Conservation (phyloP, 371 early-diverging fungal genomes). For the Sporodiniella umbellata region DNA sequence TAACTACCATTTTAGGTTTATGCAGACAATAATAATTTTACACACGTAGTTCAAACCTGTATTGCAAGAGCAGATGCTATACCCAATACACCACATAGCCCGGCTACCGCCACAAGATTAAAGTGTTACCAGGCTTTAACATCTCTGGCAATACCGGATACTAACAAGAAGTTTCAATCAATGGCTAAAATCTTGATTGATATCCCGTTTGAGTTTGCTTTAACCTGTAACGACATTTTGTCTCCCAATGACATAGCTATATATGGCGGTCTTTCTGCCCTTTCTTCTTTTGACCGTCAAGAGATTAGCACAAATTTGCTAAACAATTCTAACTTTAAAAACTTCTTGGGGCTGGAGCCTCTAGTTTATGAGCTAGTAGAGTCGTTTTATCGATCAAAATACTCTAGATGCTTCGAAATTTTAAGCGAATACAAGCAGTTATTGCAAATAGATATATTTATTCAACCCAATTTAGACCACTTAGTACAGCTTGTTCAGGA, state of each 20-base stretch:
- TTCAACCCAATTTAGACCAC: constrained; percentile 64
- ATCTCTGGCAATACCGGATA: constrained; percentile 40
- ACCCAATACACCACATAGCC: constrained; percentile 62
- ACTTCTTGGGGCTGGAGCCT: constrained; percentile 80
- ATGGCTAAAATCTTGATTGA: constrained; percentile 68
- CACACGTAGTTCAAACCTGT: constrained; percentile 66
- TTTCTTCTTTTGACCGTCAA: constrained; percentile 73
- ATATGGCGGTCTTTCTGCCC: constrained; percentile 77
- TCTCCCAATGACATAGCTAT: constrained; percentile 82
- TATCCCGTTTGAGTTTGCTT: constrained; percentile 57
- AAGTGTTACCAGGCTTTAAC: constrained; percentile 68
- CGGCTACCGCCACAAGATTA: constrained; percentile 56
- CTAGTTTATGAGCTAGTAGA: constrained; percentile 67
- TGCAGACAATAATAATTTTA: constrained; percentile 63
- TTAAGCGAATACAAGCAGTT: constrained; percentile 67
- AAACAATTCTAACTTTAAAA: constrained; percentile 71
- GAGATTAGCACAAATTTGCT: constrained; percentile 68
- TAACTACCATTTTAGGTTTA: constrained; percentile 62
- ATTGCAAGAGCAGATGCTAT: constrained; percentile 72
- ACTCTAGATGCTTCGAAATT: constrained; percentile 62
- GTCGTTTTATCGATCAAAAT: constrained; percentile 76
- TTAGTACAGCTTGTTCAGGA: constrained; percentile 69
- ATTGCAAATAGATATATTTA: constrained; percentile 70
- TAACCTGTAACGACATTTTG: constrained; percentile 50
- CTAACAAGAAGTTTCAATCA: constrained; percentile 49